Evolutionary conservation across 2,329 filamentous ascomycete genomes (phyloP).

Genomic region (Clarireedia paspali): DNA sequence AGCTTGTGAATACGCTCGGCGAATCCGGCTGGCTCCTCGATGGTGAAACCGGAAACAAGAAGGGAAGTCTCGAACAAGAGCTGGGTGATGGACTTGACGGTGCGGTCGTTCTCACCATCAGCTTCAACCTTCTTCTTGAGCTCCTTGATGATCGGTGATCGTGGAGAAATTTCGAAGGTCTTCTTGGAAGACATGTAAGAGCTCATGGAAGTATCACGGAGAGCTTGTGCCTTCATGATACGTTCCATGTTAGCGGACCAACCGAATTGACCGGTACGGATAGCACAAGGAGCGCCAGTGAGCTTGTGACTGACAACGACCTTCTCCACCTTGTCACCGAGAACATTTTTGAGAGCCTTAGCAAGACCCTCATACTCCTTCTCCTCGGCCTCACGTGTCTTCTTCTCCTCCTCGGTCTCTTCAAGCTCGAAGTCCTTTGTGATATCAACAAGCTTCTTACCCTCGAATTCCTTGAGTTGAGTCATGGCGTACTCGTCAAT

Average conservation of each 20-base stretch:
- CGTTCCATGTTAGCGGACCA: constrained; percentile 99
- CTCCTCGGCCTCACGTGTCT: constrained; percentile 87
- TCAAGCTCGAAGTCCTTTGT: constrained; percentile 99
- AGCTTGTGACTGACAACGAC: constrained; percentile 99
- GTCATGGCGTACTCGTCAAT: constrained; percentile 48
- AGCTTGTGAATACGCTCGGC: constrained; percentile 99
- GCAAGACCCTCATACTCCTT: constrained; percentile 94
- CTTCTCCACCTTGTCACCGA: constrained; percentile 99
- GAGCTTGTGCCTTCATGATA: constrained; percentile 99
- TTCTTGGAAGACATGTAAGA: constrained; percentile 99
- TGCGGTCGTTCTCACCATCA: constrained; percentile 97
- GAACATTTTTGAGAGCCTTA: constrained; percentile 98
- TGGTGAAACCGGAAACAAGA: constrained; percentile 97
- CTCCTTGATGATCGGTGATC: constrained; percentile 96
- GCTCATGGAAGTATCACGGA: constrained; percentile 98
- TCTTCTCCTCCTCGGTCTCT: constrained; percentile 99
- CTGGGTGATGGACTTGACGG: constrained; percentile 98
- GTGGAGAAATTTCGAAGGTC: constrained; percentile 99
- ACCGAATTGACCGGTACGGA: constrained; percentile 98
- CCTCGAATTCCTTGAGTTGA: constrained; percentile 85
- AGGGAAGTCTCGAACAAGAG: constrained; percentile 98
- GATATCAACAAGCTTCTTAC: constrained; percentile 99
- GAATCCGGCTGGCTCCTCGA: constrained; percentile 96
- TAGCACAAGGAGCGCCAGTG: constrained; percentile 86
- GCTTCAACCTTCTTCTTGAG: constrained; percentile 98